Evolutionary conservation across 2,329 filamentous ascomycete species (phyloP).

Genomic region (Macrophomina phaseolina): DNA sequence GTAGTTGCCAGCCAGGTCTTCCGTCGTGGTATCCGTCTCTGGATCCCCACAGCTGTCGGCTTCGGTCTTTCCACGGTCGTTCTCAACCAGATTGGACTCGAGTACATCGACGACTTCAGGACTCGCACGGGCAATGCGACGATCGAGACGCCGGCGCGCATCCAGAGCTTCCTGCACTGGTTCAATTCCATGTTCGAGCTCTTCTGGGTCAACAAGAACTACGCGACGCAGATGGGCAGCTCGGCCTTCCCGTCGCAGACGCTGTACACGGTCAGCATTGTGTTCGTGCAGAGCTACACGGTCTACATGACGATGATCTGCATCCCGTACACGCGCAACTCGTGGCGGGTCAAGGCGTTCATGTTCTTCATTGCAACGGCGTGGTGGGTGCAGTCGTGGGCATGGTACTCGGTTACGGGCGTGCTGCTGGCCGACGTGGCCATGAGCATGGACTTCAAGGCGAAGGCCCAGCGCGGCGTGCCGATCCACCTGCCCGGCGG

Average conservation of each 20-base stretch:
- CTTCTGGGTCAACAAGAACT: constrained; percentile 52
- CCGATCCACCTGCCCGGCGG: constrained; percentile 28
- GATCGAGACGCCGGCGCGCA: constrained; percentile 40
- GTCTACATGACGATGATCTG: constrained; percentile 57
- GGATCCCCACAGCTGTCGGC: constrained; percentile 48
- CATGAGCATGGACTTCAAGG: constrained; percentile 49
- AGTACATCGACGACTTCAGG: constrained; percentile 48
- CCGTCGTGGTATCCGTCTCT: constrained; percentile 50
- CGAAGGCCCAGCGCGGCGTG: constrained; percentile 30
- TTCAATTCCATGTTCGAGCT: constrained; percentile 56
- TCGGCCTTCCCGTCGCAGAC: constrained; percentile 52
- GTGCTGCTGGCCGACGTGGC: constrained; percentile 56
- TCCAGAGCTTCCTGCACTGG: constrained; percentile 49
- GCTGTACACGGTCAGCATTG: constrained; percentile 52
- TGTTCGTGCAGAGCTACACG: constrained; percentile 55
- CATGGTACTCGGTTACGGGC: constrained; percentile 53
- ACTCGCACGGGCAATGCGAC: constrained; percentile 44
- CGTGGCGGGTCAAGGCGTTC: constrained; percentile 49
- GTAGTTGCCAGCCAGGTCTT: constrained; percentile 50
- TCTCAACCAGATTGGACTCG: constrained; percentile 40
- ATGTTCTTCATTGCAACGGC: constrained; percentile 51
- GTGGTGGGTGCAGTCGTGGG: constrained; percentile 56
- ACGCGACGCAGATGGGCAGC: constrained; percentile 48
- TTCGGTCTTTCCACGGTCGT: constrained; percentile 48
- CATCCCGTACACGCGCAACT: constrained; percentile 49